Conservation (phyloP, 164 flowering plant genomes). For the Sedum album region DNA sequence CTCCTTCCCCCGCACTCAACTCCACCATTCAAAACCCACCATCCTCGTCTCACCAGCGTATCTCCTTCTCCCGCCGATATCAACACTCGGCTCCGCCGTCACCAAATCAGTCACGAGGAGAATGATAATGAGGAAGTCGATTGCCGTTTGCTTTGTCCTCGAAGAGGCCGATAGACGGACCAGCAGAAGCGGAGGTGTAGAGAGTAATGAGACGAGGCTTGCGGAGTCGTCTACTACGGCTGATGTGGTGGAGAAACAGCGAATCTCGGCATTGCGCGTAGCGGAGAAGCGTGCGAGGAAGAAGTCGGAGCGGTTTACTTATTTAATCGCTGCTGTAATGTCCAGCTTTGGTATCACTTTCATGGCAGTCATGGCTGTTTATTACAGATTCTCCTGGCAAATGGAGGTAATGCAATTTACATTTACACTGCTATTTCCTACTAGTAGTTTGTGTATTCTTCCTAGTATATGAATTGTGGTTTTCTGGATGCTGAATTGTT, state of each 20-base stretch:
- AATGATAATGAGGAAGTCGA: not conserved
- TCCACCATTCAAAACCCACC: not conserved
- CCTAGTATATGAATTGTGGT: not conserved
- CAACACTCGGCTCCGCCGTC: not conserved
- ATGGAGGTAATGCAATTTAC: constrained; percentile 44
- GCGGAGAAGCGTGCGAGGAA: constrained; percentile 51
- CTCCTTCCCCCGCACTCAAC: not conserved
- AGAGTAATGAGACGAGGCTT: not conserved
- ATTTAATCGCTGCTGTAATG: constrained; percentile 78
- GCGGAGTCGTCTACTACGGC: not conserved
- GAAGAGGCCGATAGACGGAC: not conserved
- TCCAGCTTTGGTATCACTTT: constrained; percentile 75
- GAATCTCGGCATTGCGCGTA: constrained; percentile 10
- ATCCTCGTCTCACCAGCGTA: not conserved
- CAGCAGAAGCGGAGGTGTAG: not conserved
- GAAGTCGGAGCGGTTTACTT: constrained; percentile 54
- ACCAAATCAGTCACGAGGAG: not conserved
- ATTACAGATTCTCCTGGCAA: constrained; percentile 82
- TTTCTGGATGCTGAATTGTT: not conserved
- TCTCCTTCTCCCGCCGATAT: not conserved
- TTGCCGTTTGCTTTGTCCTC: constrained; percentile 1
- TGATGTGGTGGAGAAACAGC: not conserved
- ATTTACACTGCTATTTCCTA: no score
- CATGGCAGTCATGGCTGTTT: constrained; percentile 66
- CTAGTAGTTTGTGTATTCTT: no score